phyloP scores from a whole-genome alignment of 768 basidiomycete genomes.

The Phylloporus arenicola region DNA sequence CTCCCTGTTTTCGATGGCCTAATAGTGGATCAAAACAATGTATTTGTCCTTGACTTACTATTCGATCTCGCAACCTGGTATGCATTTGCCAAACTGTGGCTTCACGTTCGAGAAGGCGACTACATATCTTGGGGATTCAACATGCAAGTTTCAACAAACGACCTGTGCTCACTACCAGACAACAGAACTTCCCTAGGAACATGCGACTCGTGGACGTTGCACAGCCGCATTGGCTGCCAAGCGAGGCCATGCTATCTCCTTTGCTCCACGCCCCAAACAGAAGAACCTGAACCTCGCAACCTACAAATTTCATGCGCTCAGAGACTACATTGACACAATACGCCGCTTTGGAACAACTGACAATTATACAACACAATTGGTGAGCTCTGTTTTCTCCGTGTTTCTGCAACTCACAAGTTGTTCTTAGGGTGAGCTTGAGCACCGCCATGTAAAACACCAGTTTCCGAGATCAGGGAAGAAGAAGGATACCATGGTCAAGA shows the following conservation, averaged over 20 bases:
- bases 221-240: too few relatives aligned
- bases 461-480: slow-evolving; percentile 31
- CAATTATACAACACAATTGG: slow-evolving; percentile 31
- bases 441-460: slow-evolving; percentile 30
- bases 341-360: slow-evolving; percentile 17
- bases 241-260: too few relatives aligned
- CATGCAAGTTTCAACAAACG: slow-evolving; percentile 17
- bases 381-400: neutral
- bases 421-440: slow-evolving; percentile 29
- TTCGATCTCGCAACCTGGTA: neutral
- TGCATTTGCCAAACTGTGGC: slow-evolving; percentile 1
- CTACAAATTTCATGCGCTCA: slow-evolving; percentile 16
- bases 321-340: slow-evolving; percentile 11
- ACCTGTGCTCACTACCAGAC: slow-evolving; percentile 24
- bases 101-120: slow-evolving; percentile 14
- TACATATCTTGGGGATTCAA: slow-evolving; percentile 5
- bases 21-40: neutral
- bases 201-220: too few relatives aligned
- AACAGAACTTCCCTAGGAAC: slow-evolving; percentile 11
- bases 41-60: neutral
- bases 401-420: neutral
- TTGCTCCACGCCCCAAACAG: neutral
- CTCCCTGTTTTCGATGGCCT: too few relatives aligned
- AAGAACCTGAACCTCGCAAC: slow-evolving; percentile 2
- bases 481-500: slow-evolving; percentile 25